A percentile compares a stretch with the other conserved stretches of the same genome.
Evolutionary conservation across 169 alveolate genomes (phyloP).

Genomic region (Besnoitia besnoiti): DNA sequence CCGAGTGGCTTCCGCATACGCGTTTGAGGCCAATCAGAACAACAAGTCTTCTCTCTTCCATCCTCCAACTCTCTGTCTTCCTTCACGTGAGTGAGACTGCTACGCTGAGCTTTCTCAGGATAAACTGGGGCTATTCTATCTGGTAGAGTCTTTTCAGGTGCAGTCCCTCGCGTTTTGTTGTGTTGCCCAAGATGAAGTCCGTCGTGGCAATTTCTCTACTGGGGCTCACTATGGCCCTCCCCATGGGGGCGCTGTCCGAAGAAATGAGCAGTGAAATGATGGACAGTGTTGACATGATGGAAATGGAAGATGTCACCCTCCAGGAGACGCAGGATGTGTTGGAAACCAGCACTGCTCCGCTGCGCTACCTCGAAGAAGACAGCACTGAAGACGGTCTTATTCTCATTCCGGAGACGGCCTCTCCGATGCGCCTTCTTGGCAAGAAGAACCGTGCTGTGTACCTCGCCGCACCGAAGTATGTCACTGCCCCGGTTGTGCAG

Average conservation of each 20-base stretch:
- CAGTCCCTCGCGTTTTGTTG: neutral
- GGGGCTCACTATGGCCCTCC: neutral
- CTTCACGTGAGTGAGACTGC: neutral
- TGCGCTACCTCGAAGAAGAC: conserved; percentile 20
- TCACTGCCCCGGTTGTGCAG: neutral
- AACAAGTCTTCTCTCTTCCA: neutral
- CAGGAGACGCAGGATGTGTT: conserved; percentile 4
- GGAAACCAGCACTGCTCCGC: neutral
- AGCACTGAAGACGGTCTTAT: neutral
- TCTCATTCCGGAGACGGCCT: neutral
- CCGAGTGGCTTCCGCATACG: too few species aligned
- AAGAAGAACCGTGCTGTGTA: conserved; percentile 14
- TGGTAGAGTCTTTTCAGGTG: neutral
- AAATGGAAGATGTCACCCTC: neutral
- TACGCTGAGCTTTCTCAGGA: neutral
- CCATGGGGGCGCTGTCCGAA: neutral
- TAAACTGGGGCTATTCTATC: neutral
- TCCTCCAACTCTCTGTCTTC: neutral
- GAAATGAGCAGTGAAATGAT: neutral
- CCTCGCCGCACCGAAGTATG: neutral
- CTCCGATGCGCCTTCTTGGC: conserved; percentile 9
- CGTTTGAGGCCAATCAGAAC: neutral
- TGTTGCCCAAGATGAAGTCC: neutral
- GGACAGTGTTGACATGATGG: neutral
- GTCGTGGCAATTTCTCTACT: neutral